Evolutionary conservation across 352 stramenopile genomes (phyloP).

Genomic region (Globisporangium lucens): DNA sequence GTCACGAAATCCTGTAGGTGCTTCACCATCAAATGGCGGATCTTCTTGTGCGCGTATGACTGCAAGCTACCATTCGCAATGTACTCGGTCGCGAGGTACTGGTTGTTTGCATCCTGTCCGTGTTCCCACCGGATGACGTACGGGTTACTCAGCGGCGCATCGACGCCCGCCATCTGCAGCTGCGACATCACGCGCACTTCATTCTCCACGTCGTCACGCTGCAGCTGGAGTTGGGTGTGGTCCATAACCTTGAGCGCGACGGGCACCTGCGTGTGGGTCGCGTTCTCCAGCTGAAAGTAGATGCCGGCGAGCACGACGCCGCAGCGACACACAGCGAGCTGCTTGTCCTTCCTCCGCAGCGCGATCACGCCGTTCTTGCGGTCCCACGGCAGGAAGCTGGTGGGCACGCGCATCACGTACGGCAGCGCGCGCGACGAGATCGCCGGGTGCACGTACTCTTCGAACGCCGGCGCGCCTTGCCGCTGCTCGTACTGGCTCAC

Average conservation of each 20-base stretch:
- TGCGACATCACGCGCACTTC: conserved; percentile 80
- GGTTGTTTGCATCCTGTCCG: conserved; percentile 60
- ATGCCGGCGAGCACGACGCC: conserved; percentile 75
- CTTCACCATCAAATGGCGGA: conserved; percentile 61
- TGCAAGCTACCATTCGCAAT: conserved; percentile 78
- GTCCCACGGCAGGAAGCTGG: conserved; percentile 71
- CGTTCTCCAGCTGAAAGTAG: conserved; percentile 58
- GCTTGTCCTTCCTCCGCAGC: conserved; percentile 59
- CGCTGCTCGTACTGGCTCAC: conserved; percentile 54
- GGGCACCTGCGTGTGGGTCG: conserved; percentile 42
- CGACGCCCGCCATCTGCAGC: conserved; percentile 71
- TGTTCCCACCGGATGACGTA: conserved; percentile 83
- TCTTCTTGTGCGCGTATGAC: conserved; percentile 65
- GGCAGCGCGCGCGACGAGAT: conserved; percentile 41
- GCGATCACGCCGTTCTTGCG: conserved; percentile 59
- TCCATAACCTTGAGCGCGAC: conserved; percentile 86
- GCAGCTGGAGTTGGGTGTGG: conserved; percentile 54
- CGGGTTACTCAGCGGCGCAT: conserved; percentile 61
- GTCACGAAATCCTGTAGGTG: conserved; percentile 72
- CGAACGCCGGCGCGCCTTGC: conserved; percentile 51
- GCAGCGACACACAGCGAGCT: conserved; percentile 74
- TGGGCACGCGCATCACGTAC: conserved; percentile 62
- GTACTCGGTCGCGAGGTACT: conserved; percentile 83
- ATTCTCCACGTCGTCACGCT: conserved; percentile 79
- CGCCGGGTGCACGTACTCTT: conserved; percentile 50